phyloP scores from a whole-genome alignment of 2,329 filamentous ascomycete genomes.

The Ascochyta clinopodiicola region DNA sequence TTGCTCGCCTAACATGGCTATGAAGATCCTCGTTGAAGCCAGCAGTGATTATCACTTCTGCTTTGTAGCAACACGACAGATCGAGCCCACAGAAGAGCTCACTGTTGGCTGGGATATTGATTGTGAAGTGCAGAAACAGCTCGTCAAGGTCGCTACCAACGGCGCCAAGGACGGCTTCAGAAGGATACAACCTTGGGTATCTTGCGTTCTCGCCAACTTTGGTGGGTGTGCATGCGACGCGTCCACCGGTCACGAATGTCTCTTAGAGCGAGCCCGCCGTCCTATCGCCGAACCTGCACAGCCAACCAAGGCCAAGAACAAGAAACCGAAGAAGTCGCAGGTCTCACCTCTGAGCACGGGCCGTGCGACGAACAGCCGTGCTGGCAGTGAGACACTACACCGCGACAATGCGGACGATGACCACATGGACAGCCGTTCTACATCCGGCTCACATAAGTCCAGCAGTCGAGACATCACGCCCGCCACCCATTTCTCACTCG shows the following conservation, averaged over 20 bases:
- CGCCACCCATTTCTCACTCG: conserved; percentile 58
- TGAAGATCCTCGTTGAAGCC: conserved; percentile 85
- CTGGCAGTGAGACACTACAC: conserved; percentile 64
- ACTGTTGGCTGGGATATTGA: conserved; percentile 65
- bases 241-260: conserved; percentile 44
- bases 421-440: conserved; percentile 62
- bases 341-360: conserved; percentile 63
- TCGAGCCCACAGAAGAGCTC: conserved; percentile 76
- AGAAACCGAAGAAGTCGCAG: conserved; percentile 58
- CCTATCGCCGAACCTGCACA: conserved; percentile 35
- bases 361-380: conserved; percentile 62
- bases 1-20: conserved; percentile 84
- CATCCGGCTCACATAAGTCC: conserved; percentile 62
- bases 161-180: conserved; percentile 66
- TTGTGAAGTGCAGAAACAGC: conserved; percentile 58
- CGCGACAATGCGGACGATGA: conserved; percentile 62
- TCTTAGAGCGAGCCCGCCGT: conserved; percentile 46
- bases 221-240: conserved; percentile 77
- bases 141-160: conserved; percentile 67
- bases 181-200: conserved; percentile 70
- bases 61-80: conserved; percentile 81
- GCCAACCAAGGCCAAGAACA: conserved; percentile 52
- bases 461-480: conserved; percentile 69
- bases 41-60: conserved; percentile 81
- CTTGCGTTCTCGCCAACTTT: conserved; percentile 75